These are phyloP conservation scores for Hymenoscyphus scutula DNA, from an alignment of 2,329 filamentous ascomycete genomes.

Conservation along the genomic window DNA sequence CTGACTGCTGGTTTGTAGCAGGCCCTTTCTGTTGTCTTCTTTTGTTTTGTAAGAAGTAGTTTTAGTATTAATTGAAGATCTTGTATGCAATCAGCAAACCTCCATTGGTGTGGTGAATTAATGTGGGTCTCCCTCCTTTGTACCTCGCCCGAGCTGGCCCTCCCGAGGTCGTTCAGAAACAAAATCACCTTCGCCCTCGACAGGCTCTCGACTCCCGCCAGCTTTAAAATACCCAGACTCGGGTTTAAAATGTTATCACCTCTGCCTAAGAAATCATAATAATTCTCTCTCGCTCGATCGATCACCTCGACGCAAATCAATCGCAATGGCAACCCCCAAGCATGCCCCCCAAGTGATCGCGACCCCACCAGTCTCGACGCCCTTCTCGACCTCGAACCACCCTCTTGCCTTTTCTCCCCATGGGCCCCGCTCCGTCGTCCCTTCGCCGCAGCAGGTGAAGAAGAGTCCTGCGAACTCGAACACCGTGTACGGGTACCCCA, in stretches of 20 bases:
- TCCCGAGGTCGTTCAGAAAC: not conserved
- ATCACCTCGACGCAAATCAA: not conserved
- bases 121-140: not conserved
- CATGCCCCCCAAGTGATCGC: constrained; percentile 39
- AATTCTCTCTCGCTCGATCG: not conserved
- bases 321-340: constrained; percentile 36
- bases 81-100: not conserved
- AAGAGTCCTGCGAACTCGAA: constrained; percentile 56
- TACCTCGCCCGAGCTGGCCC: not conserved
- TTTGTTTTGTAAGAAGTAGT: not conserved
- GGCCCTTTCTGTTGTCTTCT: too few relatives aligned
- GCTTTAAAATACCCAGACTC: not conserved
- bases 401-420: constrained; percentile 57
- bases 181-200: not conserved
- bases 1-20: not conserved
- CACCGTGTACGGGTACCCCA: constrained; percentile 41
- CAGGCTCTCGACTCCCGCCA: not conserved
- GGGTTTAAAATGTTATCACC: not conserved
- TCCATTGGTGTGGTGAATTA: not conserved
- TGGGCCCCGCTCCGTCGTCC: constrained; percentile 45
- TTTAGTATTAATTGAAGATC: not conserved
- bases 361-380: constrained; percentile 65
- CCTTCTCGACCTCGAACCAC: constrained; percentile 54
- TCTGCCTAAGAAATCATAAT: not conserved
- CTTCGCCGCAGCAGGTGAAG: constrained; percentile 60